These are phyloP conservation scores for Rubia yunnanensis DNA, from an alignment of 257 asterid species.

Conservation along the genomic window DNA sequence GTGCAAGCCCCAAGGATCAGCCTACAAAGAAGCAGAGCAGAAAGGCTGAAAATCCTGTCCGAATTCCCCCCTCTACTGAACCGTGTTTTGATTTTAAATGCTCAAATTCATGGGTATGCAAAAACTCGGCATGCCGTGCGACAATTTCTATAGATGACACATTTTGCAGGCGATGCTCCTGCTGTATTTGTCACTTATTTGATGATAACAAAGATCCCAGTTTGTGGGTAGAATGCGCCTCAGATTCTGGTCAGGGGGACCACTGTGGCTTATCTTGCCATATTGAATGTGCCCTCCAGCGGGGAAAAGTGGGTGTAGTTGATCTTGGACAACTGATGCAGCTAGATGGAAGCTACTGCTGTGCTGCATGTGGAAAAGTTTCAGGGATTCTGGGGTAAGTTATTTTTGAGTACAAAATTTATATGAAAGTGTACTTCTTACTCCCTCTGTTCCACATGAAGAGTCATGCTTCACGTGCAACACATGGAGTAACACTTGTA, in stretches of 20 bases:
- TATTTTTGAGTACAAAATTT: not conserved
- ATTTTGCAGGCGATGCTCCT: slow-evolving; percentile 86
- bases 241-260: slow-evolving; percentile 61
- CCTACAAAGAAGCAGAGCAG: slow-evolving; percentile 51
- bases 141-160: slow-evolving; percentile 57
- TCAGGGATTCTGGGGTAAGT: slow-evolving; percentile 82
- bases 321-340: slow-evolving; percentile 72
- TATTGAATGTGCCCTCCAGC: slow-evolving; percentile 71
- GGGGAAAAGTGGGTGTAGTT: slow-evolving; percentile 77
- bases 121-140: slow-evolving; percentile 74
- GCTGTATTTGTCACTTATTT: slow-evolving; percentile 77
- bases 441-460: too few relatives aligned
- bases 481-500: not conserved
- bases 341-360: slow-evolving; percentile 86
- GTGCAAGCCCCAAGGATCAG: slow-evolving; percentile 53
- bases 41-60: slow-evolving; percentile 59
- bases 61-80: slow-evolving; percentile 50
- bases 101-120: slow-evolving; percentile 59
- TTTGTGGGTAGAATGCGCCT: slow-evolving; percentile 78
- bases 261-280: slow-evolving; percentile 85
- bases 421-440: not conserved
- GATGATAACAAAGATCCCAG: slow-evolving; percentile 94
- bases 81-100: slow-evolving; percentile 35
- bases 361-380: slow-evolving; percentile 80
- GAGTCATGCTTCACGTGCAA: too few relatives aligned